Base-by-base conservation (phyloP, 75 land plant species). In the Ceratopteris richardii region DNA sequence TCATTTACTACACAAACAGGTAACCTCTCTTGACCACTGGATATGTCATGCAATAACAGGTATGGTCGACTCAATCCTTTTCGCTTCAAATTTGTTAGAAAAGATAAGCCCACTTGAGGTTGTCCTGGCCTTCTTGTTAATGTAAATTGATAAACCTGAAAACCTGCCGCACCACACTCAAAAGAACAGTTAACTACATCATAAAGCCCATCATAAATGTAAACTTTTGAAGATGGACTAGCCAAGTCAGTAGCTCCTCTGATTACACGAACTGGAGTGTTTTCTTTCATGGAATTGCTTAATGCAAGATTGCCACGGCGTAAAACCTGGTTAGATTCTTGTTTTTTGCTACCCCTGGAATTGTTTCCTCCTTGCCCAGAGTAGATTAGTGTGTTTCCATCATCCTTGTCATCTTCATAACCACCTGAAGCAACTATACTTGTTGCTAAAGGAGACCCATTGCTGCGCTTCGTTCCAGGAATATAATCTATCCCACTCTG, bases 1-100 rank as follows among this genome's bases (percentile, higher is more conserved):
- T 68, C 66, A 59, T 90, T 90, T 31, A 90, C 87, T 44, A 77
- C 87, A 73, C 69, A 68, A 26, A 94, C 81, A 22, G 96, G 87
- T 17, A 78, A 65, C 30, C 60, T 55, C 71, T 89, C 96, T 44
- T 71, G 59, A 24, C 87, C 91, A 23, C 54, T 30, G 25, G 96
- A 90, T 42, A 90, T 77, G 81, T 94, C 96, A n/a, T 57, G 37
- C 0, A 73, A 39, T 37, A 80, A 64, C 14, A 82, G 54, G 26
- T 79, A 79, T 18, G 82, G 59, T 3, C 77, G 55, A 12, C 44
- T 41, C 40, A 62, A 60, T 1, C 12, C 54, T 40, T 60, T 69
- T 29, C 57, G 69, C 25, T 78, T 53, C 77, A 75, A 18, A 76
- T 61, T 48, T 64, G 68, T 52, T 66, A 82, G 76, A 27, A 77